Conservation (phyloP, 140 eudicot species). For the Ambrosia hybrid region DNA sequence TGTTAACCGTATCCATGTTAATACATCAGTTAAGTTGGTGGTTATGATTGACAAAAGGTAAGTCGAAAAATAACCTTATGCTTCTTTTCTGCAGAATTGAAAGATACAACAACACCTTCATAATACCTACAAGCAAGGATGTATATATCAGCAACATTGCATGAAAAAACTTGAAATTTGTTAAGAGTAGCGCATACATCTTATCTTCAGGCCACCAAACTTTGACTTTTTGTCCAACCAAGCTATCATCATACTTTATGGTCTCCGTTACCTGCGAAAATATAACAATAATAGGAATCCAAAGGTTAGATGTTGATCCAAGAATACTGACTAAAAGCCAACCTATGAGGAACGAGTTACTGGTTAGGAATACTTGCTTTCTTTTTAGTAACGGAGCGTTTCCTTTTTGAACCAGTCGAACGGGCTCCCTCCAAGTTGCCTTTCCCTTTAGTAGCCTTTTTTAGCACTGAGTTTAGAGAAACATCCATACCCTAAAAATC, state of each 20-base stretch:
- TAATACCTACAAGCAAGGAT: slow-evolving; percentile 56
- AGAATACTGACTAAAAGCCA: background rate
- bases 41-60: background rate
- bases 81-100: slow-evolving; percentile 44
- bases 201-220: slow-evolving; percentile 93
- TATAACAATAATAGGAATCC: background rate
- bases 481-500: slow-evolving; percentile 48
- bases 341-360: slow-evolving; percentile 5
- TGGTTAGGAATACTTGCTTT: slow-evolving; percentile 38
- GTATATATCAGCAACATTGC: slow-evolving; percentile 14
- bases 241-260: slow-evolving; percentile 39
- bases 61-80: slow-evolving; percentile 53
- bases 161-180: background rate
- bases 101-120: slow-evolving; percentile 64
- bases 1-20: slow-evolving; percentile 17
- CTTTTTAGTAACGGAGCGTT: slow-evolving; percentile 42
- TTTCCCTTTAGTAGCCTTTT: slow-evolving; percentile 52
- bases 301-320: background rate
- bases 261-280: slow-evolving; percentile 46
- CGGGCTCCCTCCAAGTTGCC: slow-evolving; percentile 39
- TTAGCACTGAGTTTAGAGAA: slow-evolving; percentile 42
- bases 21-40: background rate
- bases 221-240: slow-evolving; percentile 69
- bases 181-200: slow-evolving; percentile 38
- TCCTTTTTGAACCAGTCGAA: slow-evolving; percentile 53